Conservation (phyloP, 345 rosid genomes). For the Draba incana region DNA sequence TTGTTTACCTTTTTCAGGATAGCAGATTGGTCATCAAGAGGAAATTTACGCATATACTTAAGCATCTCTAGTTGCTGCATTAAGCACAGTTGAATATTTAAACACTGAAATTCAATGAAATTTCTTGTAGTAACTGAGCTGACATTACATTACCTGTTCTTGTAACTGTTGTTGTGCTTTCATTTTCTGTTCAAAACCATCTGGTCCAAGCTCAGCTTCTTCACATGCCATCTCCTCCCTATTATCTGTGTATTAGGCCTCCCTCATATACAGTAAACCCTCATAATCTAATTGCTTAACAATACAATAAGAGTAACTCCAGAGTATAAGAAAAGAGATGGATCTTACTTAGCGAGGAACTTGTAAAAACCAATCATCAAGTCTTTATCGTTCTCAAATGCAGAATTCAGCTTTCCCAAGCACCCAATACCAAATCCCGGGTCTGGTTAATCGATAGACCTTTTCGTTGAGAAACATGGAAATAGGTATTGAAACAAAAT, state of each 20-base stretch:
- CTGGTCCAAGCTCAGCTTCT: slow-evolving; percentile 80
- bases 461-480: background rate
- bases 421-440: slow-evolving; percentile 79
- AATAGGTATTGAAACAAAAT: background rate
- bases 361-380: slow-evolving; percentile 76
- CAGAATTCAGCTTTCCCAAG: slow-evolving; percentile 71
- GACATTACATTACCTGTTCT: slow-evolving; percentile 57
- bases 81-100: background rate
- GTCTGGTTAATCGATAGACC: slow-evolving; percentile 44
- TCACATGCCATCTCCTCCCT: slow-evolving; percentile 83
- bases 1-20: slow-evolving; percentile 61
- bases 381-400: slow-evolving; percentile 72
- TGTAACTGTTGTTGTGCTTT: slow-evolving; percentile 55
- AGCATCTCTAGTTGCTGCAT: slow-evolving; percentile 90
- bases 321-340: too few species aligned
- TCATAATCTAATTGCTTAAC: background rate
- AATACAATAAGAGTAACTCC: background rate
- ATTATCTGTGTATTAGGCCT: slow-evolving; percentile 7
- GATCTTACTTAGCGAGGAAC: slow-evolving; percentile 68
- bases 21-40: slow-evolving; percentile 71
- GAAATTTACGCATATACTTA: slow-evolving; percentile 66
- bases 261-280: background rate
- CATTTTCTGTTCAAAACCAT: slow-evolving; percentile 62
- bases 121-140: background rate
- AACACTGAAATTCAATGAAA: background rate